A percentile compares a stretch with the other conserved stretches of the same genome.
Conservation (phyloP, 805 yeast species). For the Hanseniaspora valbyensis region DNA sequence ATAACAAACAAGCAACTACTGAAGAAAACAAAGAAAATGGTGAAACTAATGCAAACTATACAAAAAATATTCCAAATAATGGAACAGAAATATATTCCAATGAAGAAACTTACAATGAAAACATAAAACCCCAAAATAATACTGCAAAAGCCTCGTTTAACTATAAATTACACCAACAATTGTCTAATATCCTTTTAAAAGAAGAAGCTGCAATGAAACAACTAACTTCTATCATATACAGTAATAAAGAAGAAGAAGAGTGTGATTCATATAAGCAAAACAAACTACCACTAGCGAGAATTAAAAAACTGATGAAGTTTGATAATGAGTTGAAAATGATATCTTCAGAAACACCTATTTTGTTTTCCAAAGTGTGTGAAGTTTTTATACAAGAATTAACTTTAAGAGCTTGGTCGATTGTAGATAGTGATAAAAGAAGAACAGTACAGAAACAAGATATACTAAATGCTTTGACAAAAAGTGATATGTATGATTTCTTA, state of each 20-base stretch:
- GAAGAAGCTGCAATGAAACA: slow-evolving; percentile 6
- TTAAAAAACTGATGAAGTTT: slow-evolving; percentile 94
- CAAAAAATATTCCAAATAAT: too few relatives aligned
- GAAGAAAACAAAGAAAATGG: background rate
- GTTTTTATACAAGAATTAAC: slow-evolving; percentile 92
- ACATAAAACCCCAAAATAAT: background rate
- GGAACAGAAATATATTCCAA: too few relatives aligned
- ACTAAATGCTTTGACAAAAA: slow-evolving; percentile 85
- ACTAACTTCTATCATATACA: background rate
- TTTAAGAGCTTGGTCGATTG: slow-evolving; percentile 98
- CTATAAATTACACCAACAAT: background rate
- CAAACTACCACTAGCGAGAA: slow-evolving; percentile 89
- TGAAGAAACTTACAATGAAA: background rate
- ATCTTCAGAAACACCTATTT: slow-evolving; percentile 93
- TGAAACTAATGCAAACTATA: background rate
- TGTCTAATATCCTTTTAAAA: background rate
- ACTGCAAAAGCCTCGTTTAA: background rate
- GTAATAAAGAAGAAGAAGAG: background rate
- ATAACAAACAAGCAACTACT: too few relatives aligned
- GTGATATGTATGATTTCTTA: slow-evolving; percentile 94
- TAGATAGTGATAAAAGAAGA: slow-evolving; percentile 89
- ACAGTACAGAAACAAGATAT: slow-evolving; percentile 90
- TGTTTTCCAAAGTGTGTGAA: slow-evolving; percentile 97
- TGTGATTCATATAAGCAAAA: slow-evolving; percentile 64
- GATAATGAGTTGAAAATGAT: slow-evolving; percentile 97